phyloP scores from a whole-genome alignment of 139 green algal species.

The Tetratostichococcus sp. region DNA sequence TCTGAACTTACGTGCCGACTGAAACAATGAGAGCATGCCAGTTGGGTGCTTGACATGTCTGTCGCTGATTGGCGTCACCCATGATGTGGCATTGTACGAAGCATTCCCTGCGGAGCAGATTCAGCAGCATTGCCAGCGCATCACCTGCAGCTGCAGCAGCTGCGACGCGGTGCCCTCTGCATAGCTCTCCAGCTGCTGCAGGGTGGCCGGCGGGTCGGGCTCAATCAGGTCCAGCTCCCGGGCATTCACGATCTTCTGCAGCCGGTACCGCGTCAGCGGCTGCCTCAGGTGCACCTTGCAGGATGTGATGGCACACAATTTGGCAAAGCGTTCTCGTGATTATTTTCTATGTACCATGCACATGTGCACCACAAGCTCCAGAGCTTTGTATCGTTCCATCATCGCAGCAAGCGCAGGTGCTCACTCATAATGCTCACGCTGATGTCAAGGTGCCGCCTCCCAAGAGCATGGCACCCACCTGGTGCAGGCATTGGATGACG shows the following conservation, averaged over 20 bases:
- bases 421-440: no score
- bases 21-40: no score
- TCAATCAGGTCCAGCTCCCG: conserved; percentile 56
- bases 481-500: conserved; percentile 42
- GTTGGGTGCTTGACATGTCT: no score
- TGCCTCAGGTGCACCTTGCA: not conserved
- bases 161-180: conserved; percentile 64
- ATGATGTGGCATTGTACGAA: conserved; percentile 49
- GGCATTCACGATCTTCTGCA: conserved; percentile 63
- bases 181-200: conserved; percentile 67
- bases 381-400: no score
- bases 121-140: not conserved
- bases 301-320: not conserved
- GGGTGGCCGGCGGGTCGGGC: conserved; percentile 35
- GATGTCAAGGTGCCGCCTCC: no score
- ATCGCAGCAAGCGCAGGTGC: no score
- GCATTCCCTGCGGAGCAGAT: no score
- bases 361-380: no score
- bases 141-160: conserved; percentile 57
- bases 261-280: conserved; percentile 49
- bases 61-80: conserved; percentile 5
- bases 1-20: no score
- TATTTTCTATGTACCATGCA: no score
- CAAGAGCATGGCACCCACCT: conserved; percentile 24
- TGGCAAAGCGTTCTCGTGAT: no score